Evolutionary conservation across 169 alveolate species (phyloP), one percentile per base, ranked within the genome.

Genomic region (Ichthyophthirius multifiliis): DNA sequence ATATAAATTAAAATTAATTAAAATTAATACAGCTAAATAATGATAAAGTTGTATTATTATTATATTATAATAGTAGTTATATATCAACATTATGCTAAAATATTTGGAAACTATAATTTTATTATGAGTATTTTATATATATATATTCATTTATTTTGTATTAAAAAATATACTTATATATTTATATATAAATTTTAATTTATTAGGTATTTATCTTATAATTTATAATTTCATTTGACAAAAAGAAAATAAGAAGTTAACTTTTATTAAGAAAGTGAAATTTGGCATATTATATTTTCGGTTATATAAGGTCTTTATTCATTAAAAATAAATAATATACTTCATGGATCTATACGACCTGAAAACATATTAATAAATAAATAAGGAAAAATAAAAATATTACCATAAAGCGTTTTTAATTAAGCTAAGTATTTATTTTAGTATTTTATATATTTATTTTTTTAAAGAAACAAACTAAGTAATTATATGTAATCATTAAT

Each of bases 281-380:
- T 67, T 9, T 67, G 77, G 77, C 77, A 67, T 20, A 67, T 67
- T 67, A 34, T 67, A 6, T 47, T 67, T 67, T 67, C 77, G 6
- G 20, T 37, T 18, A 35, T 67, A 3, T 47, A 47, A n/a, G 77
- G 64, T 6, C 41, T 67, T 7, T 47, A 47, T 5, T 67, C n/a
- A 37, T 10, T 39, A 5, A 41, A 44, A 6, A n/a, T 32, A 18
- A 1, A 34, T 3, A 62, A 37, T 0, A 18, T 12, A 5, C 35
- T 37, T 13, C 55, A 37, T 39, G 46, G 46, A 18, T 32, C 35
- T 39, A 39, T 67, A 7, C 35, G 30, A 41, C 77, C 77, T 20
- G 35, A 30, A 18, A 37, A 47, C 5, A 67, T 67, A 12, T 39
- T 67, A 16, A 15, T 67, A 18, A 67, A 37, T 41, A 62, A 67